phyloP scores from a whole-genome alignment of 805 yeast genomes.

The Novakomyces olei region DNA sequence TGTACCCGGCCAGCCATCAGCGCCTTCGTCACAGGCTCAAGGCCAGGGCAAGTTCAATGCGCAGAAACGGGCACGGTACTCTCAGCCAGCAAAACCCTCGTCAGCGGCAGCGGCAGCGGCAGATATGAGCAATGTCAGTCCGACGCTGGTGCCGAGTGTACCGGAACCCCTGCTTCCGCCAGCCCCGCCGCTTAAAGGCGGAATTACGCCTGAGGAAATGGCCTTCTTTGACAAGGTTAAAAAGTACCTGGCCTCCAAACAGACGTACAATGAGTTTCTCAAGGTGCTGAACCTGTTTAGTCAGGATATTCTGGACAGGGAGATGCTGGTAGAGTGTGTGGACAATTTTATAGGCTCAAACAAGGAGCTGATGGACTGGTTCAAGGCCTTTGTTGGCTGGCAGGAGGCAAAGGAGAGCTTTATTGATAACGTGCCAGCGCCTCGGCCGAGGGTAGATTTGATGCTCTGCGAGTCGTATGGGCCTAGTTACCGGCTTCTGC shows the following conservation, averaged over 20 bases:
- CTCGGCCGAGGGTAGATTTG: conserved; percentile 77
- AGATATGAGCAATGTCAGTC: not conserved
- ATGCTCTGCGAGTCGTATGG: conserved; percentile 67
- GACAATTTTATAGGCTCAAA: conserved; percentile 69
- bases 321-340: conserved; percentile 58
- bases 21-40: no score
- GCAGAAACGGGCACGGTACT: no score
- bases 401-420: conserved; percentile 28
- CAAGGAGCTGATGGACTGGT: conserved; percentile 69
- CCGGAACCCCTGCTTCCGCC: not conserved
- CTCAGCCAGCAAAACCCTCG: no score
- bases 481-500: conserved; percentile 79
- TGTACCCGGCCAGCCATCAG: no score
- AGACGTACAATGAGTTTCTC: conserved; percentile 75
- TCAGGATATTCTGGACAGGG: conserved; percentile 72
- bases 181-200: no score
- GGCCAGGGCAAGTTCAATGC: no score
- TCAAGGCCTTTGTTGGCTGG: conserved; percentile 73
- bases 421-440: conserved; percentile 51
- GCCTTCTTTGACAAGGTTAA: conserved; percentile 82
- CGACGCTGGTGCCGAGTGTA: not conserved
- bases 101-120: no score
- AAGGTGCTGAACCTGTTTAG: conserved; percentile 72
- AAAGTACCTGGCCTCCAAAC: conserved; percentile 69
- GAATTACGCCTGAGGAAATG: conserved; percentile 75